Conservation (phyloP, 805 yeast genomes). For the Zygotorulaspora danielsina region DNA sequence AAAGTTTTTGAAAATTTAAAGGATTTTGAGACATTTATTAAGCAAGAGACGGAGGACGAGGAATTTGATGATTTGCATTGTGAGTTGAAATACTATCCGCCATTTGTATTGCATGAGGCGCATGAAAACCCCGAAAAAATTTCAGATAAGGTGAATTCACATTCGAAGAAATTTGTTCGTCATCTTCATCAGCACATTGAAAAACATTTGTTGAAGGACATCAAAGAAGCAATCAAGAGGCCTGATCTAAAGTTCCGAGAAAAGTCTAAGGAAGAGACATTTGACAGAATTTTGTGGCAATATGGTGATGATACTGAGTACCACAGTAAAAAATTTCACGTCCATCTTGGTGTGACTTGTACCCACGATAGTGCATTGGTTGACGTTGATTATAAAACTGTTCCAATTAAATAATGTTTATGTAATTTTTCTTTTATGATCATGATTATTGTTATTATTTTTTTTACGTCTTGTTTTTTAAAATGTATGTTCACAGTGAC, state of each 20-base stretch:
- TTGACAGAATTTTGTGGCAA: conserved; percentile 56
- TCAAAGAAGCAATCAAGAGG: conserved; percentile 56
- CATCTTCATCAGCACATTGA: conserved; percentile 71
- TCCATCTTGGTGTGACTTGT: conserved; percentile 59
- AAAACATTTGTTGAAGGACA: conserved; percentile 65
- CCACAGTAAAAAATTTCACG: conserved; percentile 59
- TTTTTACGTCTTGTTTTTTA: not conserved
- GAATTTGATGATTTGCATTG: conserved; percentile 69
- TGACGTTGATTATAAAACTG: conserved; percentile 59
- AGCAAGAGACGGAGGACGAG: conserved; percentile 73
- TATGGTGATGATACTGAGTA: conserved; percentile 56
- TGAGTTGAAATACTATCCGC: conserved; percentile 64
- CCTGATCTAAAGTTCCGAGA: conserved; percentile 47
- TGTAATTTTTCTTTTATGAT: not conserved
- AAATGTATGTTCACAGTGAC: no score
- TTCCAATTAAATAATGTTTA: conserved; percentile 34
- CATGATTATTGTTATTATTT: not conserved
- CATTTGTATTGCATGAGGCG: conserved; percentile 62
- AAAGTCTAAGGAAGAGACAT: conserved; percentile 44
- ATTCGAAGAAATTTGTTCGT: conserved; percentile 66
- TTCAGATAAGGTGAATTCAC: conserved; percentile 66
- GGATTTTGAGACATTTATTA: conserved; percentile 58
- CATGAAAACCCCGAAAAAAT: conserved; percentile 68
- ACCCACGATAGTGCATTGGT: conserved; percentile 64
- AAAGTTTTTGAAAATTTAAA: conserved; percentile 56